Evolutionary conservation across 139 green algal genomes (phyloP), one percentile per base, ranked within the genome.

Genomic region (Monoraphidium neglectum): DNA sequence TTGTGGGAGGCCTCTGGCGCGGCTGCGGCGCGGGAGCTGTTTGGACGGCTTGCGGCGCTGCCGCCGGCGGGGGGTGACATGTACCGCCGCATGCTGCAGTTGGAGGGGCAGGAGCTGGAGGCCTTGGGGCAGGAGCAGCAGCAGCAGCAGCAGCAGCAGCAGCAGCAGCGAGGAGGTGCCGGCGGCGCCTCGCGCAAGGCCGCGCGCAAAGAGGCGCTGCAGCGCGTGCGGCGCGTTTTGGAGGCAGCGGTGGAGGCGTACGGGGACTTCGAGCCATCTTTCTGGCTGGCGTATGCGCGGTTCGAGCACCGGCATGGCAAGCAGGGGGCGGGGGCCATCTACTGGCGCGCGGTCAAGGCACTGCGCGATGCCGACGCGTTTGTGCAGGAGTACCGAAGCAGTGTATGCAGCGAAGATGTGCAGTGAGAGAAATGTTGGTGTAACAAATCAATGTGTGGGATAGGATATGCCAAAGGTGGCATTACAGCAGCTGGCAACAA

Each of bases 321-420:
- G 10, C 69, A 73, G 57, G 86, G 84, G 0, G 59, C 62, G 10
- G 91, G 87, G 13, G 23, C 70, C 6, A 40, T 96, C 15, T 89
- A 92, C 65, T 95, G 88, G 90, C 72, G 88, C 18, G 92, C 91
- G 0, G 78, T 78, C 51, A 95, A 92, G 74, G 77, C 74, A 24
- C 74, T 96, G 47, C 37, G 28, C 3, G 78, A 88, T 0, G 77
- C 89, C 1, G 82, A 87, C 21, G 66, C 16, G 0, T 92, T 95
- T 51, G 72, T 89, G 2, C 33, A 63, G 18, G 8, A 56, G 30
- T 88, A 83, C 62, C 62, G 56, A 37, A 43, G 16, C 24, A 26
- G 10, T 3, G 23, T 74, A 46, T 65, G n/a, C 28, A 13, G 10
- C 6, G 32, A 53, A 12, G 65, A 5, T 47, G 59, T 60, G 51